Evolutionary conservation across 768 basidiomycete species (phyloP), one percentile per base, ranked within the genome.

Genomic region (Suillus subaureus): DNA sequence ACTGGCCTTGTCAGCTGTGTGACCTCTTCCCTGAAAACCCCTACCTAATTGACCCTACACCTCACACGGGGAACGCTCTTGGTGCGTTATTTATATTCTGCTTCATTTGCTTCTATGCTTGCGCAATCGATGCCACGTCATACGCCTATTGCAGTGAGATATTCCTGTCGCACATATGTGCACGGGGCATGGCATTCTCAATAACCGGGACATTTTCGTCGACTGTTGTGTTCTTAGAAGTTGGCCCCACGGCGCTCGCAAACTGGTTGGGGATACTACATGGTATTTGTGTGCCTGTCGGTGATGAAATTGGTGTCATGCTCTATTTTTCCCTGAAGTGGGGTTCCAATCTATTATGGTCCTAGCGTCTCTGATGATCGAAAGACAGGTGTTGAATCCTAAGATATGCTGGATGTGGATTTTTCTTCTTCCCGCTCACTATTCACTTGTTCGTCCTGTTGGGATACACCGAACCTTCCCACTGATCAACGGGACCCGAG

Each of bases 61-160:
- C 31, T 18, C 60, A 33, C 65, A 31, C 33, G 39, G 28, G 26
- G 43, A 40, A 61, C 8, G 33, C 31, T 31, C 51, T 40, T 40
- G 61, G 65, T 7, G 31, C 62, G 37, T 39, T 42, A n/a, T 66
- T 62, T 23, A 47, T 56, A 43, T 63, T 66, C 42, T 18, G 12
- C 18, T 57, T 63, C 52, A 56, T 62, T 6, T 66, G 49, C 61
- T 55, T 62, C 23, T 55, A 66, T 33, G 52, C 65, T 23, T 35
- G 62, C 33, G 31, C 55, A 45, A 66, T 49, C 8, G 42, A 60
- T 45, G 62, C 62, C 13, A 63, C 35, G 21, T 51, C 62, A 42
- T 56, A 28, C 16, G 42, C 47, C 21, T 47, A 57, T 28, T 39
- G 55, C 33, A 51, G 43, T 28, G 33, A 63, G 61, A 63, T 54